These are phyloP conservation scores for Alternaria dauci DNA, from an alignment of 2,329 filamentous ascomycete genomes.

Conservation along the genomic window DNA sequence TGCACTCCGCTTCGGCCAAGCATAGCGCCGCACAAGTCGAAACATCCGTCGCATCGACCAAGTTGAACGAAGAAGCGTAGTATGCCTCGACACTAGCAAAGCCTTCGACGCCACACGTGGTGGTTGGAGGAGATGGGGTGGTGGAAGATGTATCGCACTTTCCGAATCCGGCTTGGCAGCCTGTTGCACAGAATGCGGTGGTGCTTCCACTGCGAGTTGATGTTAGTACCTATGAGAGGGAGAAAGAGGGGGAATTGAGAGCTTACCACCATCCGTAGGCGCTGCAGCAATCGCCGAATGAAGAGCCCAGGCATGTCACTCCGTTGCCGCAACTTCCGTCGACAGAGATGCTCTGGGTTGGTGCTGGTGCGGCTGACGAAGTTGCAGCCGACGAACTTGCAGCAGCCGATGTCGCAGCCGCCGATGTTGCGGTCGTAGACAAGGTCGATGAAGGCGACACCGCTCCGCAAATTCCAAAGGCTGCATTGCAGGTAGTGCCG, in stretches of 20 bases:
- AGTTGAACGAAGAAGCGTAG: constrained; percentile 28
- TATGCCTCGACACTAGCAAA: constrained; percentile 24
- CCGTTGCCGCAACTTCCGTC: constrained; percentile 35
- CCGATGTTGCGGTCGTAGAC: not conserved
- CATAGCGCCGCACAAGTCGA: constrained; percentile 20
- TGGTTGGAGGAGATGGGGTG: constrained; percentile 8
- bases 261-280: constrained; percentile 48
- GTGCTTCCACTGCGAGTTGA: constrained; percentile 35
- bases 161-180: constrained; percentile 47
- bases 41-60: constrained; percentile 17
- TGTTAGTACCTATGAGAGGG: not conserved
- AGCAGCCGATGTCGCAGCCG: constrained; percentile 7
- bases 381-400: constrained; percentile 6
- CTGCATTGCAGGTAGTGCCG: constrained; percentile 40
- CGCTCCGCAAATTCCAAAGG: constrained; percentile 41
- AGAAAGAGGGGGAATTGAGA: not conserved
- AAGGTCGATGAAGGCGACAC: constrained; percentile 3
- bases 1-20: constrained; percentile 21
- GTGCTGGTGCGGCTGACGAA: constrained; percentile 12
- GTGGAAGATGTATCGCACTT: constrained; percentile 10
- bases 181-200: constrained; percentile 38
- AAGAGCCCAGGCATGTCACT: constrained; percentile 49
- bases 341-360: constrained; percentile 28
- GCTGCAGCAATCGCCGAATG: constrained; percentile 57
- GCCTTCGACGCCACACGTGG: constrained; percentile 20